phyloP scores from a whole-genome alignment of 1,139 yeast genomes.

The Ashbya aceris region DNA sequence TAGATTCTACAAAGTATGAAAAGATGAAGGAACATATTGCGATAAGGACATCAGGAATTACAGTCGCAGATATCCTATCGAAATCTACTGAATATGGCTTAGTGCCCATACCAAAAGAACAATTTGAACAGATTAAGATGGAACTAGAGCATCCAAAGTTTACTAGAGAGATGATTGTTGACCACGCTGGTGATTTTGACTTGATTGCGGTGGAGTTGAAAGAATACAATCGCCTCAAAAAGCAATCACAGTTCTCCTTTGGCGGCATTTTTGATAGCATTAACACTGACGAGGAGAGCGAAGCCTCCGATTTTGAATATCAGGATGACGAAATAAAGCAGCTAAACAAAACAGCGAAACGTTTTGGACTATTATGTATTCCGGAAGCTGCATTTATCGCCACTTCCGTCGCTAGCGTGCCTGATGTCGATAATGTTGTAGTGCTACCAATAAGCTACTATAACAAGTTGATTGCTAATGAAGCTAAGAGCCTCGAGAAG shows the following conservation, averaged over 20 bases:
- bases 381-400: conserved; percentile 51
- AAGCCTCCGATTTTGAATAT: conserved; percentile 5
- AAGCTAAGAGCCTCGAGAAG: conserved; percentile 38
- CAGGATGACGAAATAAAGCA: conserved; percentile 10
- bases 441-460: conserved; percentile 58
- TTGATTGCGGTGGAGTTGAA: conserved; percentile 12
- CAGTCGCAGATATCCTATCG: conserved; percentile 26
- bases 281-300: conserved; percentile 4
- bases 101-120: conserved; percentile 36
- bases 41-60: conserved; percentile 4
- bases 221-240: conserved; percentile 11
- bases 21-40: conserved; percentile 12
- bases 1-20: conserved; percentile 28
- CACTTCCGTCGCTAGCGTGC: conserved; percentile 38
- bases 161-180: conserved; percentile 15
- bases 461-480: conserved; percentile 36
- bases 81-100: conserved; percentile 41
- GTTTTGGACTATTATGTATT: conserved; percentile 42
- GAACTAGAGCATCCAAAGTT: conserved; percentile 18
- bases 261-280: conserved; percentile 4
- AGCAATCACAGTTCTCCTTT: conserved; percentile 3
- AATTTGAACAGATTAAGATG: conserved; percentile 24
- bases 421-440: conserved; percentile 51
- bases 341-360: conserved; percentile 32
- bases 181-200: conserved; percentile 13